phyloP scores from a whole-genome alignment of 768 basidiomycete genomes.

The Leccinum uliginosum region DNA sequence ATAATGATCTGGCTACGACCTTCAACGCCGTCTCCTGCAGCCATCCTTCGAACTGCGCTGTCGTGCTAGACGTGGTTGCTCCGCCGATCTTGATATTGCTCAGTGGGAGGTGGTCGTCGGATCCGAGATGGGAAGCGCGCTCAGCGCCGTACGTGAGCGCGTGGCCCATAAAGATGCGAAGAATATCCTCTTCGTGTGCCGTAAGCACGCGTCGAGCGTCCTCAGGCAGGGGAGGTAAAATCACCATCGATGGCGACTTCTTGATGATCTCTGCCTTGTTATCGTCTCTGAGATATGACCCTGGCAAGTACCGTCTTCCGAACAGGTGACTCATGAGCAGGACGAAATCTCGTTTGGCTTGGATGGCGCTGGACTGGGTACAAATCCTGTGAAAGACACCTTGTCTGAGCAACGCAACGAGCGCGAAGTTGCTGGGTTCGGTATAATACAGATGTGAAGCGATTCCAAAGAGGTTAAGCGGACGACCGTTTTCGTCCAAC shows the following conservation, averaged over 20 bases:
- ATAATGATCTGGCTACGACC: conserved; percentile 49
- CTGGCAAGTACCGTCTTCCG: conserved; percentile 52
- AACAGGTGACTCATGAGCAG: conserved; percentile 62
- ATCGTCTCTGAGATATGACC: conserved; percentile 36
- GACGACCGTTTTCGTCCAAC: conserved; percentile 49
- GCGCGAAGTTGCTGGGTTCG: conserved; percentile 67
- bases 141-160: conserved; percentile 46
- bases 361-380: conserved; percentile 31
- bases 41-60: conserved; percentile 31
- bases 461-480: conserved; percentile 53
- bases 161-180: conserved; percentile 53
- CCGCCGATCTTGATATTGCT: conserved; percentile 32
- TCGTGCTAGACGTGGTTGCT: not conserved
- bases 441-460: conserved; percentile 57
- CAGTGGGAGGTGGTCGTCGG: conserved; percentile 46
- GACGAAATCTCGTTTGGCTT: conserved; percentile 49
- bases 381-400: conserved; percentile 61
- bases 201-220: conserved; percentile 38
- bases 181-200: conserved; percentile 46
- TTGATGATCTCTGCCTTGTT: conserved; percentile 33
- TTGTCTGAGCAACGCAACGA: conserved; percentile 51
- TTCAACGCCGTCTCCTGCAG: conserved; percentile 37
- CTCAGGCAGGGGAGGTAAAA: conserved; percentile 47
- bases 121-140: conserved; percentile 34
- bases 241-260: conserved; percentile 52